phyloP scores from a whole-genome alignment of 164 flowering plant species.

The Tetracentron sinense region DNA sequence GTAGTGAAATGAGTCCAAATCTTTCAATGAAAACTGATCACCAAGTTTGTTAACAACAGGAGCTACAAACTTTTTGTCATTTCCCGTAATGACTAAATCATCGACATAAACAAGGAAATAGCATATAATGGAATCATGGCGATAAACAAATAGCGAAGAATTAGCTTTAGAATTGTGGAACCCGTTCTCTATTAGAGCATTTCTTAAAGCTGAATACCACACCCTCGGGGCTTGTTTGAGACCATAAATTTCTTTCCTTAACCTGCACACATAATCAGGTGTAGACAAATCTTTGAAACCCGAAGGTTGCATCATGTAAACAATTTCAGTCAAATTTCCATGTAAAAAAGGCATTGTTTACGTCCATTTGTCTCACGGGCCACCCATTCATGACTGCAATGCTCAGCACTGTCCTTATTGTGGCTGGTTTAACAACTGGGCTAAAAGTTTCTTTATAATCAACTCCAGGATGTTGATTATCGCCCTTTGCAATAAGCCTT shows the following conservation, averaged over 20 bases:
- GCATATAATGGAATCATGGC: background rate
- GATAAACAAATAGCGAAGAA: constrained; percentile 4
- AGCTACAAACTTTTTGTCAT: background rate
- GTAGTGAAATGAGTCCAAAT: background rate
- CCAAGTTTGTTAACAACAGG: background rate
- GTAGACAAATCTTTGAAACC: background rate
- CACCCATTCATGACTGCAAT: constrained; percentile 6
- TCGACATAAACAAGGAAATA: background rate
- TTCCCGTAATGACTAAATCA: background rate
- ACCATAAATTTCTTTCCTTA: constrained; percentile 5
- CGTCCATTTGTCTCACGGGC: background rate
- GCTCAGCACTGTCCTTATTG: background rate
- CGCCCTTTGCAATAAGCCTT: constrained; percentile 21
- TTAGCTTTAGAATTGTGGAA: constrained; percentile 4
- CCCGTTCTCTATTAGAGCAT: background rate
- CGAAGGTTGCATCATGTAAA: constrained; percentile 8
- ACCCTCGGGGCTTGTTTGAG: constrained; percentile 9
- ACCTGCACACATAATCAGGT: constrained; percentile 1
- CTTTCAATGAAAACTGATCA: background rate
- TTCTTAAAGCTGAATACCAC: constrained; percentile 1
- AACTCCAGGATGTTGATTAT: constrained; percentile 8
- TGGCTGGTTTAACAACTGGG: constrained; percentile 11
- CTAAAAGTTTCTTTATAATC: constrained; percentile 17
- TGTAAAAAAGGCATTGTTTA: constrained; percentile 13
- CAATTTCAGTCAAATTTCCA: background rate